Base-by-base conservation (phyloP, 345 rosid genomes). In the Pugionium cornutum region DNA sequence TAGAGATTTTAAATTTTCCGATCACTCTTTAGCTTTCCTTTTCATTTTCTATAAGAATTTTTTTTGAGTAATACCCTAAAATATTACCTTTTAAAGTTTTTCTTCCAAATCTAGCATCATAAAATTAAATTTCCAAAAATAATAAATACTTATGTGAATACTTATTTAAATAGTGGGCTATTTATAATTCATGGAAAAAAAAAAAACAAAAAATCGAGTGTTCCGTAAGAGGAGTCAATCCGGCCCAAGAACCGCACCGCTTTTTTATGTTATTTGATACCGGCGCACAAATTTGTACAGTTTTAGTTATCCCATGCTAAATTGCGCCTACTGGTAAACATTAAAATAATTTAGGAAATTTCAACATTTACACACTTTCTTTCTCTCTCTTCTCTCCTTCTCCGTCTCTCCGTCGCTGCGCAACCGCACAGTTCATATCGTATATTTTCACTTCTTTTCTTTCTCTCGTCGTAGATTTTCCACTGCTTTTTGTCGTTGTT, bases 391-490 rank as follows among this genome's bases (percentile, higher is more conserved):
- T 35, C 6, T 44, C 29, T 34, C 62, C 70, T 41, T 53, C 69
- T 37, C 75, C 71, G 72, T 51, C 43, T 70, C 66, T 67, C 76
- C 69, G 63, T 67, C 78, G 70, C 62, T 55, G 69, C 58, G 63
- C 66, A 63, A 62, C 69, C 63, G 75, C 75, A 65, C 78, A 85
- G 83, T 84, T 83, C 77, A 74, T 76, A 46, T 36, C 72, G 44
- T 43, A 46, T 57, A 27, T 26, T 58, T 34, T 53, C 18, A 36
- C 60, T 46, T 35, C 27, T 44, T 40, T 31, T 11, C 1, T 8
- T 49, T 33, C 44, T 29, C 4, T 6, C 41, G 35, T 68, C 37
- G 2, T 30, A 37, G 9, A 62, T 36, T 10, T 53, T 25, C 68
- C 58, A 9, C 7, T 45, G 41, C 26, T 46, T 18, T 54, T 5